A percentile compares a stretch with the other conserved stretches of the same genome.
Conservation (phyloP, 2,329 filamentous ascomycete species). For the Trichoderma polysporum region DNA sequence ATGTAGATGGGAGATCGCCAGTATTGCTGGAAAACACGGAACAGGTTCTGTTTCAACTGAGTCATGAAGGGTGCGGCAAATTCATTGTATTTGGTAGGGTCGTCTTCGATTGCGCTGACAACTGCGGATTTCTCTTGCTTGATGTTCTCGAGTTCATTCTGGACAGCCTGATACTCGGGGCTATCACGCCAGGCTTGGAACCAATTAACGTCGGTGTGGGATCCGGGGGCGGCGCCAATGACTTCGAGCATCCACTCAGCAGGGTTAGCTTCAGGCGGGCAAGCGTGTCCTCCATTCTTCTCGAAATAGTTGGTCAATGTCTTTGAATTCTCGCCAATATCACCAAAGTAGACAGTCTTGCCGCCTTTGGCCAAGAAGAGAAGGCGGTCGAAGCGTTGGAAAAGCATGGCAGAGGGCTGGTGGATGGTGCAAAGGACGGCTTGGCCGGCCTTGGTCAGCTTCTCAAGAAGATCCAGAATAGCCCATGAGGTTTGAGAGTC, state of each 20-base stretch:
- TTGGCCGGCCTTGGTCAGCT: slow-evolving; percentile 83
- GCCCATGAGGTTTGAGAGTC: slow-evolving; percentile 94
- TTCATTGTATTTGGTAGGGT: slow-evolving; percentile 60
- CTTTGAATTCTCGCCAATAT: slow-evolving; percentile 70
- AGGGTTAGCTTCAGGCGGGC: slow-evolving; percentile 70
- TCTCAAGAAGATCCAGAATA: slow-evolving; percentile 83
- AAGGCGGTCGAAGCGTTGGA: slow-evolving; percentile 84
- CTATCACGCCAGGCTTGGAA: slow-evolving; percentile 60
- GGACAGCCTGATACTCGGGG: slow-evolving; percentile 55
- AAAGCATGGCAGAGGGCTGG: slow-evolving; percentile 92
- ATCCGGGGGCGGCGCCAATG: slow-evolving; percentile 63
- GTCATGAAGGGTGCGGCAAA: slow-evolving; percentile 73
- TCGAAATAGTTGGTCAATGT: slow-evolving; percentile 75
- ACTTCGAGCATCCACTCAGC: slow-evolving; percentile 76
- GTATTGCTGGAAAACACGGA: slow-evolving; percentile 85
- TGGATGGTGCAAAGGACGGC: slow-evolving; percentile 97
- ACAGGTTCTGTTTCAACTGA: slow-evolving; percentile 67
- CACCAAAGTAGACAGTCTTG: slow-evolving; percentile 77
- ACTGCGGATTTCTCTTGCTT: slow-evolving; percentile 45
- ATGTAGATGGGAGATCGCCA: slow-evolving; percentile 90
- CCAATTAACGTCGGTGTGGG: slow-evolving; percentile 64
- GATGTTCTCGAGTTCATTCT: slow-evolving; percentile 57
- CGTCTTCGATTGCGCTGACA: slow-evolving; percentile 31
- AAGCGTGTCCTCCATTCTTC: slow-evolving; percentile 63
- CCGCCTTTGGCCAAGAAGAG: slow-evolving; percentile 76